A percentile compares a stretch with the other conserved stretches of the same genome.
Conservation (phyloP, 2,329 filamentous ascomycete genomes). For the Parastagonospora avenae region DNA sequence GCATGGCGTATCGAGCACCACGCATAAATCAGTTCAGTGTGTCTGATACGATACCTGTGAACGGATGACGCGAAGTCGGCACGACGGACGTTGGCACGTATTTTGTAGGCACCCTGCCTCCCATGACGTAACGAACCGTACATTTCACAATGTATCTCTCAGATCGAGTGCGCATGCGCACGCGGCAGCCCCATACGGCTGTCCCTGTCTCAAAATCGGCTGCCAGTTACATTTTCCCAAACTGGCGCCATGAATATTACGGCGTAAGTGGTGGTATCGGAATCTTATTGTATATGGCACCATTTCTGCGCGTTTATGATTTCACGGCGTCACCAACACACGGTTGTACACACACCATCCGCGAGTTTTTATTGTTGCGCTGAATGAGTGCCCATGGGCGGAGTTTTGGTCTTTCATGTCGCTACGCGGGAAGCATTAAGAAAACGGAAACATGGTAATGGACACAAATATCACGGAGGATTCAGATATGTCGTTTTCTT, state of each 20-base stretch:
- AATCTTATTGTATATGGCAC: constrained; percentile 3
- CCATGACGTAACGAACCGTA: no score
- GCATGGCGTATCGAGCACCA: not conserved
- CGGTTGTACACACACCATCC: not conserved
- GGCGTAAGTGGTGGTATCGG: constrained; percentile 15
- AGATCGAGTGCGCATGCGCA: no score
- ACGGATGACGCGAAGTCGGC: no score
- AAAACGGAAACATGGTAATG: not conserved
- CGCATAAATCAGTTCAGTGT: no score
- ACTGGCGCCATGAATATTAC: constrained; percentile 15
- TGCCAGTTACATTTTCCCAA: not conserved
- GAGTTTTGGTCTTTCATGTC: not conserved
- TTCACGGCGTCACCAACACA: not conserved
- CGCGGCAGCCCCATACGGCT: no score
- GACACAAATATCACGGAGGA: not conserved
- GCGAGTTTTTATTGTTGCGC: constrained; percentile 1
- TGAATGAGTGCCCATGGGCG: not conserved
- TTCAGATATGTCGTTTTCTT: not conserved
- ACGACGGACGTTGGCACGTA: no score
- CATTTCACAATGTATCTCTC: no score
- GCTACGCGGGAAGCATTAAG: not conserved
- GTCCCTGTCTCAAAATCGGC: no score
- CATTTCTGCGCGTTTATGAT: constrained; percentile 1
- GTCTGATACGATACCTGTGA: no score
- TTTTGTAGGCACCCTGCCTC: no score